Evolutionary conservation across 2,329 filamentous ascomycete species (phyloP), one percentile per base, ranked within the genome.

Genomic region (Grosmannia serpens): DNA sequence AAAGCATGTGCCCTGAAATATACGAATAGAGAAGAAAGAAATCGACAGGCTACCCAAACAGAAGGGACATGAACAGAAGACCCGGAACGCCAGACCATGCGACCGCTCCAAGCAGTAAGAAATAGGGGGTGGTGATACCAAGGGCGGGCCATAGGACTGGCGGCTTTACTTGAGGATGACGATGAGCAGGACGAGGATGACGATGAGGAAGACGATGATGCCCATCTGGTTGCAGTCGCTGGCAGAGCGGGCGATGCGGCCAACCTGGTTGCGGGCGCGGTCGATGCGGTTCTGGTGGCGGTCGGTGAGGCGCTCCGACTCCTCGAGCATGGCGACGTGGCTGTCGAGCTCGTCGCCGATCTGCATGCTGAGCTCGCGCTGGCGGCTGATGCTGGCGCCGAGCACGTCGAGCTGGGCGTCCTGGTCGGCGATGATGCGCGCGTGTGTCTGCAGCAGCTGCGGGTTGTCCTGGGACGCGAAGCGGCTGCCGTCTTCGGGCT

Each of bases 281-380:
- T 91, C 83, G 56, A 99, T 76, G 55, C 88, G 84, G 29, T 77
- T 77, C 70, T 87, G 82, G 73, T 97, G 91, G 59, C 91, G 77
- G 70, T 96, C 91, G 9, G 91, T 88, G 24, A 86, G 81, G 51
- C 81, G 81, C 68, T 97, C 94, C 51, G 95, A 84, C 66, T 96
- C 92, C 70, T 96, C 92, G 33, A 99, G 77, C 77, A 99, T 78
- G 65, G 87, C 80, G 44, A 95, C 88, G 67, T 99, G 94, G 65
- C 85, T 87, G 66, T 97, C 94, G 41, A 99, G 79, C 77, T 99
- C 94, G 70, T 96, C 89, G 33, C 94, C 92, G 67, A 99, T 97
- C 75, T 94, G 89, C 75, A 96, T 95, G 69, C 87, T 91, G 62
- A 99, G 78, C 74, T 97, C 89, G 55, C 95, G 80, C 75, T 97